Percentiles rank a stretch among this genome's conserved stretches.
These are phyloP conservation scores for Cladosporium sp. DNA, from an alignment of 2,329 filamentous ascomycete genomes.

Conservation along the genomic window DNA sequence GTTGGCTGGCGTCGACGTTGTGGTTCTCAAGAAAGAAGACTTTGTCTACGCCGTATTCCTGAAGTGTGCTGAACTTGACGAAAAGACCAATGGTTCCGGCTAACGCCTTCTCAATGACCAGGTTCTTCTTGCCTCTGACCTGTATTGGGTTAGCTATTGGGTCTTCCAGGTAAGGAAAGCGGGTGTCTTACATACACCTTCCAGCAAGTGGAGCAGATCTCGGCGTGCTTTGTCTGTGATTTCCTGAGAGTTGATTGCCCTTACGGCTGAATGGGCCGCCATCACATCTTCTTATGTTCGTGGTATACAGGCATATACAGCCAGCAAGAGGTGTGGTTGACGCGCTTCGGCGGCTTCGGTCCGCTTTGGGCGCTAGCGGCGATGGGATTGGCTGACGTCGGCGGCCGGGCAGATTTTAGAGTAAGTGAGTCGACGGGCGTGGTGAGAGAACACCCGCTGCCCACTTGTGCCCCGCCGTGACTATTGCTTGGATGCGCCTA, in stretches of 20 bases:
- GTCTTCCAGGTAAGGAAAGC: conserved; percentile 3
- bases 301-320: neutral
- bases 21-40: conserved; percentile 95
- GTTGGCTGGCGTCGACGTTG: conserved; percentile 90
- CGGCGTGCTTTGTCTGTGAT: conserved; percentile 79
- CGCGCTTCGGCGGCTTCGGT: neutral
- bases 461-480: conserved; percentile 11
- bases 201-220: conserved; percentile 84
- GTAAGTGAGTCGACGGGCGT: neutral
- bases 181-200: conserved; percentile 72
- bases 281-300: conserved; percentile 25
- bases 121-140: conserved; percentile 98
- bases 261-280: conserved; percentile 51
- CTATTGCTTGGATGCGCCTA: conserved; percentile 11
- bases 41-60: conserved; percentile 97
- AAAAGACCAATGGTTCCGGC: conserved; percentile 86
- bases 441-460: no score
- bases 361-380: neutral
- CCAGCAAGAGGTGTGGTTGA: neutral
- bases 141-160: conserved; percentile 37
- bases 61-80: conserved; percentile 89
- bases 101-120: conserved; percentile 86
- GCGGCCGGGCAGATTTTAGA: conserved; percentile 7
- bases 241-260: conserved; percentile 67
- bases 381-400: neutral